Evolutionary conservation across 441 rosid genomes (phyloP).

Genomic region (Euphorbia schlechtendalii): DNA sequence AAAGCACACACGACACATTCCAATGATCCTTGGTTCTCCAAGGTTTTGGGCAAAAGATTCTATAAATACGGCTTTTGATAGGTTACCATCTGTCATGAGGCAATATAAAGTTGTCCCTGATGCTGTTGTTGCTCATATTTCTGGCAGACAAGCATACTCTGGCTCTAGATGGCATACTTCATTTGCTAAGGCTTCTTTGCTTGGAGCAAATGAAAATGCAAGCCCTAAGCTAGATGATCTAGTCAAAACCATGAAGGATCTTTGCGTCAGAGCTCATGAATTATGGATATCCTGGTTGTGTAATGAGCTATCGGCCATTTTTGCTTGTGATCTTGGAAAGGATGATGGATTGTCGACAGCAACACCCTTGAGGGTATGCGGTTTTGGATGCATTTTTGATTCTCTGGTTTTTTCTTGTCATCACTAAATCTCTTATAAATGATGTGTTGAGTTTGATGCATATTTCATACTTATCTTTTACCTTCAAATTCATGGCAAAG

Average conservation of each 20-base stretch:
- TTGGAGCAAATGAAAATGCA: constrained; percentile 73
- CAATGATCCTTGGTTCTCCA: constrained; percentile 85
- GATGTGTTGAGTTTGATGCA: background rate
- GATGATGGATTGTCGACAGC: constrained; percentile 88
- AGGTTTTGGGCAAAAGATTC: constrained; percentile 84
- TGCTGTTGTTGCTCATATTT: constrained; percentile 38
- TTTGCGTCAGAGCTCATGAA: constrained; percentile 77
- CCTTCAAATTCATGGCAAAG: background rate
- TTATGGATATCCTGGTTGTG: constrained; percentile 94
- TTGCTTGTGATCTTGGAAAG: constrained; percentile 53
- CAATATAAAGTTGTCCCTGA: constrained; percentile 45
- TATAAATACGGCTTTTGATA: constrained; percentile 54
- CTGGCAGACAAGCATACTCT: constrained; percentile 41
- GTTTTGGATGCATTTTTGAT: constrained; percentile 10
- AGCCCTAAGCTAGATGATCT: constrained; percentile 79
- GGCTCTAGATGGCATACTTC: constrained; percentile 68
- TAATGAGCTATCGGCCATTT: constrained; percentile 73
- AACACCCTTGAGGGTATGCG: constrained; percentile 67
- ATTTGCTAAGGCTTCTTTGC: constrained; percentile 72
- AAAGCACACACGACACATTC: constrained; percentile 78
- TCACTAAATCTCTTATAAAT: background rate
- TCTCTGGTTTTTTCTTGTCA: background rate
- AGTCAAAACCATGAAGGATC: constrained; percentile 46
- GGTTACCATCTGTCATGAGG: constrained; percentile 56
- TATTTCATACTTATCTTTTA: background rate